Evolutionary conservation across 2,329 filamentous ascomycete species (phyloP).

Genomic region (Verticillium albo-atrum): DNA sequence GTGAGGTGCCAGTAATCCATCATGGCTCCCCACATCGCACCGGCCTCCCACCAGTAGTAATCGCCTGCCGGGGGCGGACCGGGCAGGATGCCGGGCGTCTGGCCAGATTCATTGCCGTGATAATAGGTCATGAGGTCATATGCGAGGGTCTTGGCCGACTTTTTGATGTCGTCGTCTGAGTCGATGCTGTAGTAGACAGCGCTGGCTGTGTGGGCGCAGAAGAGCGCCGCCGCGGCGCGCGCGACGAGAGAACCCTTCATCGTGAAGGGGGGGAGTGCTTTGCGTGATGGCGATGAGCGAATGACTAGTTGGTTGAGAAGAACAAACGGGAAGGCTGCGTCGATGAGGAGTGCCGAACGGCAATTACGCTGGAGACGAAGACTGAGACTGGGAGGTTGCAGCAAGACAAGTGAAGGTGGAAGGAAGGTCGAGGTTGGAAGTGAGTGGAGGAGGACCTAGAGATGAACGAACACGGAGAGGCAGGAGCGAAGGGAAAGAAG

Average conservation of each 20-base stretch:
- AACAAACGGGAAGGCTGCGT: neutral
- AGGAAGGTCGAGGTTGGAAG: neutral
- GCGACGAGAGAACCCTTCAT: neutral
- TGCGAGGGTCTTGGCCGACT: slow-evolving; percentile 41
- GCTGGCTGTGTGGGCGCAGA: neutral
- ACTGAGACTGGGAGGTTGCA: neutral
- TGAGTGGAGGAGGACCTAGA: neutral
- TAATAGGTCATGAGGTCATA: slow-evolving; percentile 48
- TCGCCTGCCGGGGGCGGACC: slow-evolving; percentile 48
- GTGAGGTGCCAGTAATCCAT: slow-evolving; percentile 69
- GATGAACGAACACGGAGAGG: neutral
- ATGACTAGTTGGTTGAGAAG: neutral
- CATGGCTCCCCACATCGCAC: slow-evolving; percentile 63
- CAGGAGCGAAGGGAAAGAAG: neutral
- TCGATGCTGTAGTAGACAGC: neutral
- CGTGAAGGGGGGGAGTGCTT: neutral
- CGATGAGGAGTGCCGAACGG: neutral
- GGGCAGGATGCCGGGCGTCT: slow-evolving; percentile 52
- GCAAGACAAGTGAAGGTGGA: neutral
- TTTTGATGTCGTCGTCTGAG: slow-evolving; percentile 32
- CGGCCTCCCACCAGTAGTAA: slow-evolving; percentile 74
- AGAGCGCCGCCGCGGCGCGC: neutral
- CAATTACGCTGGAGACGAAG: neutral
- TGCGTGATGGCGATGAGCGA: neutral
- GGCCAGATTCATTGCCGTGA: slow-evolving; percentile 44